Evolutionary conservation across 805 yeast species (phyloP).

Genomic region (Candida arabinofermentans): DNA sequence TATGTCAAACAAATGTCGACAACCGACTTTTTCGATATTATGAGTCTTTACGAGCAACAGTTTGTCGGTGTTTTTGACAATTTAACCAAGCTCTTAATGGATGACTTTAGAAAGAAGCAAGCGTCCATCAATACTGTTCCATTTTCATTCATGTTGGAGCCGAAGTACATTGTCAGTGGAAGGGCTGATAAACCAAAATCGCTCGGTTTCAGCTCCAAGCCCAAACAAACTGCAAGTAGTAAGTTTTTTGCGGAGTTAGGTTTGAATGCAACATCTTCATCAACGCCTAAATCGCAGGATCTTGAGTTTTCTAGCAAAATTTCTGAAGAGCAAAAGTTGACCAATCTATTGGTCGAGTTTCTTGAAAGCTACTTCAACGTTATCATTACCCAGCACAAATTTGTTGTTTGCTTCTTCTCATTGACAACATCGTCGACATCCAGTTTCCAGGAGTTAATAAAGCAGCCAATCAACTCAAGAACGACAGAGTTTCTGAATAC

Average conservation of each 20-base stretch:
- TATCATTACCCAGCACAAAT: slow-evolving; percentile 41
- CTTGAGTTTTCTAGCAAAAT: neutral
- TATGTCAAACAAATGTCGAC: slow-evolving; percentile 58
- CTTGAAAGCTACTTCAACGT: slow-evolving; percentile 13
- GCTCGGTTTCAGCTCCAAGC: neutral
- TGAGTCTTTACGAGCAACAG: slow-evolving; percentile 35
- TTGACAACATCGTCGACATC: slow-evolving; percentile 36
- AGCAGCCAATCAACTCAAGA: slow-evolving; percentile 24
- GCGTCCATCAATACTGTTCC: neutral
- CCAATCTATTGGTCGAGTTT: slow-evolving; percentile 3
- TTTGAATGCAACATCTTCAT: slow-evolving; percentile 5
- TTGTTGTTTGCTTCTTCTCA: slow-evolving; percentile 41
- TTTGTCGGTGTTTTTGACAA: slow-evolving; percentile 27
- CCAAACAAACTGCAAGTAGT: slow-evolving; percentile 13
- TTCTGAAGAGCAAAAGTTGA: slow-evolving; percentile 3
- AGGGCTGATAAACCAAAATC: slow-evolving; percentile 7
- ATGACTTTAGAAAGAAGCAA: slow-evolving; percentile 12
- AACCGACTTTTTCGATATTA: slow-evolving; percentile 40
- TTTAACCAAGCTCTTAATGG: slow-evolving; percentile 20
- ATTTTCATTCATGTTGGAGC: slow-evolving; percentile 20
- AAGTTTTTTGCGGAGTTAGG: slow-evolving; percentile 27
- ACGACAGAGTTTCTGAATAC: slow-evolving; percentile 12
- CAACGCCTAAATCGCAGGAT: neutral
- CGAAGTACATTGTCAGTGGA: slow-evolving; percentile 19
- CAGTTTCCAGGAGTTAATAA: slow-evolving; percentile 40